Evolutionary conservation across 345 rosid species (phyloP).

Genomic region (Populus euphratica): DNA sequence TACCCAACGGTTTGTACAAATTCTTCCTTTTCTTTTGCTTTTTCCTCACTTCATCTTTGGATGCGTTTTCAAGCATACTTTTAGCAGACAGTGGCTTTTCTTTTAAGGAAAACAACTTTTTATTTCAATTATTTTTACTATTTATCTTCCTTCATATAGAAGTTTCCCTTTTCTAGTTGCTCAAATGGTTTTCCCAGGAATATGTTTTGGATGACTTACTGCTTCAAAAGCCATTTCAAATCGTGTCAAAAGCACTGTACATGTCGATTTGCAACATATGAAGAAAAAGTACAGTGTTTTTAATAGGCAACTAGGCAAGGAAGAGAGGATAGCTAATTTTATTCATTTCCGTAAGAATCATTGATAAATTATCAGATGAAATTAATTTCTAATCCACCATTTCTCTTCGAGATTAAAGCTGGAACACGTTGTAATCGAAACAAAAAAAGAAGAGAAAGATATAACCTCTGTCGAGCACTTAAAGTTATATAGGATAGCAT

Average conservation of each 20-base stretch:
- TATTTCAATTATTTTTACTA: not conserved
- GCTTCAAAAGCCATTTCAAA: not conserved
- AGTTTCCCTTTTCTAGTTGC: not conserved
- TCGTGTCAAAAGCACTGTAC: not conserved
- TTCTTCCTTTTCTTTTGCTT: conserved; percentile 12
- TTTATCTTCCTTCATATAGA: not conserved
- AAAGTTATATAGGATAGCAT: too few species aligned
- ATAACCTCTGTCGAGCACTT: too few species aligned
- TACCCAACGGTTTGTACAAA: conserved; percentile 75
- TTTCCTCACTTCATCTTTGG: conserved; percentile 10
- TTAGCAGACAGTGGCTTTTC: conserved; percentile 9
- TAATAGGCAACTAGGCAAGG: not conserved
- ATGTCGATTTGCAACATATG: not conserved
- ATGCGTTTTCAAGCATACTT: conserved; percentile 17
- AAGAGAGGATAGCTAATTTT: not conserved
- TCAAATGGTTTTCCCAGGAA: not conserved
- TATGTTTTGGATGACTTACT: not conserved
- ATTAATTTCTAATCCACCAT: too few species aligned
- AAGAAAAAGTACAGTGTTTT: not conserved
- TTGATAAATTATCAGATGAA: not conserved
- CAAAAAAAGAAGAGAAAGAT: too few species aligned
- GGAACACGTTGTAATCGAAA: too few species aligned
- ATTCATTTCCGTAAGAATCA: not conserved
- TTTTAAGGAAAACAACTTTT: not conserved
- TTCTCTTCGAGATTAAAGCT: too few species aligned